These are phyloP conservation scores for Plantago coronopus DNA, from an alignment of 305 asterid species.

Conservation along the genomic window DNA sequence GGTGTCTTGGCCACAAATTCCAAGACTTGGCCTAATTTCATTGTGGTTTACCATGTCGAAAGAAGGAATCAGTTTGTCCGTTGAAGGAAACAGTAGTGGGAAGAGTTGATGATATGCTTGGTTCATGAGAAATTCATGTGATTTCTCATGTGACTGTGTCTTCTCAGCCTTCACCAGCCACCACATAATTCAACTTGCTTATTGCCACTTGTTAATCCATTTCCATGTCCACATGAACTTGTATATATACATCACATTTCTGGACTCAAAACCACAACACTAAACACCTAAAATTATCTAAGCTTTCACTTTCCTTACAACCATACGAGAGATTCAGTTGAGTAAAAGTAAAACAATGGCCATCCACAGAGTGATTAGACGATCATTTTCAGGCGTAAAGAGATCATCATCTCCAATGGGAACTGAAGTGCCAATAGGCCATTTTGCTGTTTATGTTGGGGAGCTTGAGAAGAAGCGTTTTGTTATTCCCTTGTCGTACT, in stretches of 20 bases:
- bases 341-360: too few species aligned
- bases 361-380: constrained; percentile 11
- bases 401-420: not conserved
- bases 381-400: constrained; percentile 7
- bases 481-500: constrained; percentile 31
- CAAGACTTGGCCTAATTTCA: not conserved
- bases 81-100: not conserved
- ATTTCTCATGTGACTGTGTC: constrained; percentile 6
- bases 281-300: too few species aligned
- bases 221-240: too few species aligned
- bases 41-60: too few species aligned
- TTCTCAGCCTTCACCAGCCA: constrained; percentile 1
- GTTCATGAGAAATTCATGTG: constrained; percentile 13
- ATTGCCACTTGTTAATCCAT: too few species aligned
- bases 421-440: constrained; percentile 22
- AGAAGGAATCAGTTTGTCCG: too few species aligned
- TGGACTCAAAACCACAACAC: too few species aligned
- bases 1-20: too few species aligned
- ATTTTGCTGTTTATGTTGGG: constrained; percentile 38
- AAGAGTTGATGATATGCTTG: not conserved
- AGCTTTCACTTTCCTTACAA: too few species aligned
- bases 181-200: constrained; percentile 3
- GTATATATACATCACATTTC: too few species aligned
- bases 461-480: constrained; percentile 33
- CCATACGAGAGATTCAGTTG: too few species aligned